Conservation (phyloP, 768 basidiomycete genomes). For the Suillus americanus region DNA sequence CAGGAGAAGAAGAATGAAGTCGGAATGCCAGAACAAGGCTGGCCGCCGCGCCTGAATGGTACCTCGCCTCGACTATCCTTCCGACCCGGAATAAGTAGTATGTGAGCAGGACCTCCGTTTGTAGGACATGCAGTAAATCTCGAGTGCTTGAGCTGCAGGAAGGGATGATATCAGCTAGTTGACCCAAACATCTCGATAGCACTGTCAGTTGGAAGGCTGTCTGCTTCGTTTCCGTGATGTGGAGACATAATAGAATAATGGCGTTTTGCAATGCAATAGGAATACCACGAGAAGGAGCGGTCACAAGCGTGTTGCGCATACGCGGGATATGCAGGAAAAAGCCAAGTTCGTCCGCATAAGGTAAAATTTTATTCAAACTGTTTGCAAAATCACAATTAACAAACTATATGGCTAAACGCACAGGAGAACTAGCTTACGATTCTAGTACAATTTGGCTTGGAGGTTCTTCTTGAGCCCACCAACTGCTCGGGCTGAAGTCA, state of each 20-base stretch:
- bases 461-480: conserved; percentile 26
- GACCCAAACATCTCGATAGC: conserved; percentile 48
- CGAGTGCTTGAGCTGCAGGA: conserved; percentile 34
- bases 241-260: conserved; percentile 53
- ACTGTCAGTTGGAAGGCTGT: conserved; percentile 43
- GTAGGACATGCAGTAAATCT: conserved; percentile 52
- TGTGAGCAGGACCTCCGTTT: conserved; percentile 63
- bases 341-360: conserved; percentile 57
- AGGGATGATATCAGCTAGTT: conserved; percentile 44
- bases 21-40: conserved; percentile 45
- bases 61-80: conserved; percentile 59
- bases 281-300: conserved; percentile 35
- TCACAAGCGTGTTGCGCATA: conserved; percentile 40
- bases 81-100: conserved; percentile 65
- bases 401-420: not conserved
- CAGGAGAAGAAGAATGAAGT: conserved; percentile 36
- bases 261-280: conserved; percentile 48
- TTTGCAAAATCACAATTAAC: not conserved
- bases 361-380: conserved; percentile 43
- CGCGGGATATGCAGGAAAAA: conserved; percentile 61
- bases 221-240: conserved; percentile 45
- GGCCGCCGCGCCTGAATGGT: conserved; percentile 49
- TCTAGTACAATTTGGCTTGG: conserved; percentile 28
- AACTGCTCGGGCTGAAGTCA: not conserved
- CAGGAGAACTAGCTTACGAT: conserved; percentile 27